Evolutionary conservation across 164 flowering plant species (phyloP), one percentile per base, ranked within the genome.

Genomic region (Kingdonia uniflora): DNA sequence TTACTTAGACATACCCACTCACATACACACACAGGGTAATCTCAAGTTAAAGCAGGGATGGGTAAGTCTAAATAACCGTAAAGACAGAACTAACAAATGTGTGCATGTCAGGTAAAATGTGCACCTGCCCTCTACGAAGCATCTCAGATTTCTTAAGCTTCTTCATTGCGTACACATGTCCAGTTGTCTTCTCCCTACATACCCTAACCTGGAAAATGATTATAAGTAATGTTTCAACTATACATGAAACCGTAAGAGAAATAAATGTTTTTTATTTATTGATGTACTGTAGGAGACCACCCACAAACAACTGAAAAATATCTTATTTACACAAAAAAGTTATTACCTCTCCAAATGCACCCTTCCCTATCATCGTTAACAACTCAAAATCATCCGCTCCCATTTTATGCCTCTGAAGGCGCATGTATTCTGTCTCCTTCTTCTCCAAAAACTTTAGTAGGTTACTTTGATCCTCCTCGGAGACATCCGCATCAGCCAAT

Each of bases 381-480:
- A 82, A 80, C 64, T 87, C 96, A 76, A 92, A 88, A 74, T 92
- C 96, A 68, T 92, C 95, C 56, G 90, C 82, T 29, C 91, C 94
- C 95, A 92, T 85, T 67, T 85, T 92, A 71, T 88, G 95, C 74
- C 98, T 80, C 68, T 84, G 90, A 69, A 78, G 78, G 44, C 96
- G 95, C 98, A 92, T 92, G 61, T 84, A 92, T 58, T 92, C 98
- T 21, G 80, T 88, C 72, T 92, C 98, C 70, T 92, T 92, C 65
- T 81, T 80, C 74, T 92, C 98, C 61, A 87, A 67, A 65, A 76
- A 64, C 58, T 85, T 84, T 2, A 85, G 69, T 55, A 85, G 62
- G 72, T 85, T 88, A 62, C 63, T 81, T 50, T 85, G 90, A 67
- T 88, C 98, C 71, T 87, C 98, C 71, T 73, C 78, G 35, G 98